Conservation (phyloP, 176 grass and related monocot species). For the Eleusine coracana region DNA sequence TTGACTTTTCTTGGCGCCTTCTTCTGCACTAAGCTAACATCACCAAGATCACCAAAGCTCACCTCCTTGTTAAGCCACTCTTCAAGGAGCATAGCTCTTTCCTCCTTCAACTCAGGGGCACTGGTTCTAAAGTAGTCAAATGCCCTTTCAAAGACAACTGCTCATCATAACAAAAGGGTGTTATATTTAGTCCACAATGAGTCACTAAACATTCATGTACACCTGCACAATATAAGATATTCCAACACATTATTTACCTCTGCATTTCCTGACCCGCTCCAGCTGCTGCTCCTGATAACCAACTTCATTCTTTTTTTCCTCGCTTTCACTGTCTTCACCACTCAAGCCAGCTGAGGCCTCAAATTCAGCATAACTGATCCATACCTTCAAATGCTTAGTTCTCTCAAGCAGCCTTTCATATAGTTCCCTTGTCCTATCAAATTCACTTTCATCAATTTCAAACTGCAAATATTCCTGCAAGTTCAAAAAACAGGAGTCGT, state of each 20-base stretch:
- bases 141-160: conserved; percentile 82
- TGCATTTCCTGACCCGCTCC: conserved; percentile 50
- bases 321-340: conserved; percentile 43
- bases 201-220: background rate
- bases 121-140: conserved; percentile 84
- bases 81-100: conserved; percentile 95
- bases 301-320: conserved; percentile 54
- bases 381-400: conserved; percentile 91
- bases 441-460: conserved; percentile 80
- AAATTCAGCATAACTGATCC: conserved; percentile 91
- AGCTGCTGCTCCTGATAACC: conserved; percentile 42
- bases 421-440: conserved; percentile 67
- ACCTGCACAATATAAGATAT: conserved; percentile 11
- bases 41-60: conserved; percentile 67
- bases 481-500: background rate
- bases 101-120: conserved; percentile 84
- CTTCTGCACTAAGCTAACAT: conserved; percentile 83
- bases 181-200: background rate
- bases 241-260: conserved; percentile 53
- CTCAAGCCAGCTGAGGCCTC: conserved; percentile 70
- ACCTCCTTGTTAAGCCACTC: conserved; percentile 90
- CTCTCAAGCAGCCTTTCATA: conserved; percentile 88
- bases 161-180: conserved; percentile 20
- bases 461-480: conserved; percentile 84
- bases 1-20: conserved; percentile 90